Conservation (phyloP, 78 protist species). For the Anaeramoeba flamelloides region DNA sequence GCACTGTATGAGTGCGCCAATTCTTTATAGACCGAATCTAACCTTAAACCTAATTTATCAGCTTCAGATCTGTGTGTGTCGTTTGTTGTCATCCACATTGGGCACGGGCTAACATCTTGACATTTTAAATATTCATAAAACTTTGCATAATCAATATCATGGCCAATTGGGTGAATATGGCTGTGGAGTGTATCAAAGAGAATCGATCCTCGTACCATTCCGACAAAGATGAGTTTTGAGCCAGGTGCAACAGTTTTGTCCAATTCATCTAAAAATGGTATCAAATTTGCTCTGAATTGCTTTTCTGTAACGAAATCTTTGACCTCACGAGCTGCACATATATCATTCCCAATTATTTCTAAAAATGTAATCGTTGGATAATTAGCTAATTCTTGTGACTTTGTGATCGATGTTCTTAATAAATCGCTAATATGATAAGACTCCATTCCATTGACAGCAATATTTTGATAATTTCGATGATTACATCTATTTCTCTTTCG, state of each 20-base stretch:
- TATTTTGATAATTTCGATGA: constrained; percentile 62
- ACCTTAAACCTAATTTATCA: too few relatives aligned
- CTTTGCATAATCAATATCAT: constrained; percentile 25
- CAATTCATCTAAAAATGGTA: constrained; percentile 23
- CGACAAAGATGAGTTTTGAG: constrained; percentile 28
- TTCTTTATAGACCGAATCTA: too few relatives aligned
- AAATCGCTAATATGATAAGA: neutral
- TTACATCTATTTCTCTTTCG: constrained; percentile 50
- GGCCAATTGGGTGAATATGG: constrained; percentile 56
- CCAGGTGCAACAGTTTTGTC: constrained; percentile 48
- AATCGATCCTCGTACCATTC: constrained; percentile 55
- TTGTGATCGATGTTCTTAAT: too few relatives aligned
- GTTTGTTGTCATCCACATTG: constrained; percentile 66
- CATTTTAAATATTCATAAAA: constrained; percentile 58
- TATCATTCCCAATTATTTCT: constrained; percentile 56
- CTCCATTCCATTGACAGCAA: constrained; percentile 67
- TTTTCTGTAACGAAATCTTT: constrained; percentile 17
- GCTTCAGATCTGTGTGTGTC: constrained; percentile 52
- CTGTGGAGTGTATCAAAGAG: constrained; percentile 46
- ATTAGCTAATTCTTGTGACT: too few relatives aligned
- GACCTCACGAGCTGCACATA: constrained; percentile 38
- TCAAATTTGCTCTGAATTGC: constrained; percentile 23
- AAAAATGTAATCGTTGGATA: constrained; percentile 30
- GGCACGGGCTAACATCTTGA: constrained; percentile 55
- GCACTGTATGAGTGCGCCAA: too few relatives aligned